Evolutionary conservation across 306 rosid genomes (phyloP).

Genomic region (Begonia masoniana): DNA sequence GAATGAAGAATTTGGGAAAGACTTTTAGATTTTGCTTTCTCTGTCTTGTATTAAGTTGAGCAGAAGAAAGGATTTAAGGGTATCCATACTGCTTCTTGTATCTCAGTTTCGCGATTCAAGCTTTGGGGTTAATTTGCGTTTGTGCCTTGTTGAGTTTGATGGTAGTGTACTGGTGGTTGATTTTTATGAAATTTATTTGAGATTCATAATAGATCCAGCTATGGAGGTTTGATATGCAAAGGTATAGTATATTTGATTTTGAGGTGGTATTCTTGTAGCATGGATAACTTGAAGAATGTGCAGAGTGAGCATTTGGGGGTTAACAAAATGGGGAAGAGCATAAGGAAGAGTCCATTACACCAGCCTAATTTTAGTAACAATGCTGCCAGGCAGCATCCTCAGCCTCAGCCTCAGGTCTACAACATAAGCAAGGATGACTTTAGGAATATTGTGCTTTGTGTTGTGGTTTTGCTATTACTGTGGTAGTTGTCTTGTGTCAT

Average conservation of each 20-base stretch:
- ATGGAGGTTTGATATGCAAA: too few relatives aligned
- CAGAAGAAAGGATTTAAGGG: too few relatives aligned
- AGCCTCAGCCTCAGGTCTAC: constrained; percentile 96
- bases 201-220: too few relatives aligned
- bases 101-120: too few relatives aligned
- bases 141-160: background rate
- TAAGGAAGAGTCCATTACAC: constrained; percentile 81
- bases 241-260: too few relatives aligned
- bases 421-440: constrained; percentile 94
- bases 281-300: constrained; percentile 71
- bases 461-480: too few relatives aligned
- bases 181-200: background rate
- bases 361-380: constrained; percentile 63
- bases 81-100: too few relatives aligned
- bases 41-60: too few relatives aligned
- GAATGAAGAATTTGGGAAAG: too few relatives aligned
- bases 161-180: background rate
- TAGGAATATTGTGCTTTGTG: constrained; percentile 82
- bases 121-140: background rate
- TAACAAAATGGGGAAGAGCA: constrained; percentile 78
- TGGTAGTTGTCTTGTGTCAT: too few relatives aligned
- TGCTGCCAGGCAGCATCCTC: constrained; percentile 74
- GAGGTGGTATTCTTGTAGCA: constrained; percentile 7
- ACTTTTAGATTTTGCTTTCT: too few relatives aligned
- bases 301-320: constrained; percentile 70